Evolutionary conservation across 495 filamentous ascomycete genomes (phyloP).

Genomic region (Darksidea phi): DNA sequence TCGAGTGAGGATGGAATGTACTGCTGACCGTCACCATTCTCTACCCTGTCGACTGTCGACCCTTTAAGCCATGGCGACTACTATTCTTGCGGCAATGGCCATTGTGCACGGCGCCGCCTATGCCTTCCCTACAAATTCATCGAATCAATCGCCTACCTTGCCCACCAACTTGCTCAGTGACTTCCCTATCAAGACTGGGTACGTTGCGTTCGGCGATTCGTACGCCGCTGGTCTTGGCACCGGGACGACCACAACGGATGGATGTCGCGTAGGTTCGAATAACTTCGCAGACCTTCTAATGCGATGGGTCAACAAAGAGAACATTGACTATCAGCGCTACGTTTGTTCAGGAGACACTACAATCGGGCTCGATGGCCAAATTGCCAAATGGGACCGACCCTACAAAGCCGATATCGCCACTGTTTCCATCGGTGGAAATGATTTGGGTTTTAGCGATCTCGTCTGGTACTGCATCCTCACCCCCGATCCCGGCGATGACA

Average conservation of each 20-base stretch:
- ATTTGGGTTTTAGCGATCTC: slow-evolving; percentile 1
- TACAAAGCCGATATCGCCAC: neutral
- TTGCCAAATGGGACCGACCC: slow-evolving; percentile 1
- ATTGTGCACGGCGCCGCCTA: no score
- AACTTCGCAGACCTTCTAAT: slow-evolving; percentile 2
- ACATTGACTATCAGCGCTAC: neutral
- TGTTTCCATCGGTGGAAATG: slow-evolving; percentile 10
- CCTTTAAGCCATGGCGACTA: no score
- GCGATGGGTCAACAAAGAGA: neutral
- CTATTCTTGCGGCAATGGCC: no score
- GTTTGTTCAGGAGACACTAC: slow-evolving; percentile 7
- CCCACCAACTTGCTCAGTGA: no score
- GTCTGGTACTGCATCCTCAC: slow-evolving; percentile 9
- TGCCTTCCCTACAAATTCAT: no score
- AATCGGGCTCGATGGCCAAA: neutral
- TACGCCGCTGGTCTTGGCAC: slow-evolving; percentile 8
- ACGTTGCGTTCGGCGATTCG: slow-evolving; percentile 7
- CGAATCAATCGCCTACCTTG: no score
- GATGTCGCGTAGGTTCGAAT: slow-evolving; percentile 3
- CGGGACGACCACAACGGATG: neutral
- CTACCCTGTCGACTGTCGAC: no score
- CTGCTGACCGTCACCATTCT: no score
- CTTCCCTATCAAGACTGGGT: no score
- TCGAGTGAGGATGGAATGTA: no score
- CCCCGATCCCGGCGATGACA: neutral